Base-by-base conservation (phyloP, 2,329 filamentous ascomycete genomes). In the Colletotrichum godetiae region DNA sequence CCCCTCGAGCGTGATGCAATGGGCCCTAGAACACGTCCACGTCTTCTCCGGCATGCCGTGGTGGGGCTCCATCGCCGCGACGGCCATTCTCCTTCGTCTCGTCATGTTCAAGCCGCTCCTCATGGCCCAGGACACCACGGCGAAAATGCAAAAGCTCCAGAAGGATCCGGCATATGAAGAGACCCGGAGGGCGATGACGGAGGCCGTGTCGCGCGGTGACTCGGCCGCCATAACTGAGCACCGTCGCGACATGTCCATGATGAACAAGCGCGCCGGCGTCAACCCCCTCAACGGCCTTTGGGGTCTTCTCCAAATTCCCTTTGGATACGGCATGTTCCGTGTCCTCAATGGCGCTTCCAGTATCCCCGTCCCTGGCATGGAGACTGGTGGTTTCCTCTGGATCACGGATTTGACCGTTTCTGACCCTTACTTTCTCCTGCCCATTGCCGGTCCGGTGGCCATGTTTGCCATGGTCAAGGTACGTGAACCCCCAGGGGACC, bases 311-410 rank as follows among this genome's bases (percentile, higher is more conserved):
- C 85, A 88, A 77, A 78, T 93, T 13, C 92, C 95, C 5, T 86
- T 97, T 75, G 93, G 93, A 74, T 95, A 91, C 81, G 95, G 95
- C 78, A 92, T 93, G 73, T 98, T 96, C 87, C 91, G 93, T 73
- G 86, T 96, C 58, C 82, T 97, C 75, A 88, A 90, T 66, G 92
- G 88, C 76, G 97, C 98, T 93, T 83, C 90, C 1, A 82, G 86
- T 27, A 84, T 98, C 60, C 96, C 96, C 4, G 94, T 98, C 5
- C 96, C 96, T 0, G 92, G 91, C 1, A 82, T 98, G 76, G 89
- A 94, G 77, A 85, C 84, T 1, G 94, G 93, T 37, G 92, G 94
- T 3, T 83, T 92, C 46, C 83, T 92, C 53, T 99, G 97, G 97
- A 89, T 98, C 76, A 83, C 86, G 1, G 93, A 98, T 81, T 83